Evolutionary conservation across 2,329 filamentous ascomycete genomes (phyloP).

Genomic region (Chaetothyriales sp.): DNA sequence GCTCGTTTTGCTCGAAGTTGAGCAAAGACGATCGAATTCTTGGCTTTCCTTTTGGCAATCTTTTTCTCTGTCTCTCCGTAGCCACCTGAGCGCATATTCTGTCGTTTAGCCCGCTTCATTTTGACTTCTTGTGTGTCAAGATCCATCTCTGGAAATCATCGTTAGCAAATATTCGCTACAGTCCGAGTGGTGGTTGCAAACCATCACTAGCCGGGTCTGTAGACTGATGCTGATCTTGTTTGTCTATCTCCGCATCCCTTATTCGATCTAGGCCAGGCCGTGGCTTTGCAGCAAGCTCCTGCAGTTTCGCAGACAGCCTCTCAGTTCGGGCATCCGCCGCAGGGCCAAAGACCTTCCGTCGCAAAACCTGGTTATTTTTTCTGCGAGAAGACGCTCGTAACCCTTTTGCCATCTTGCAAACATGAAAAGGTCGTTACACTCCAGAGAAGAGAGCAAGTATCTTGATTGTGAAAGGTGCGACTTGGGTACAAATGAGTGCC

Average conservation of each 20-base stretch:
- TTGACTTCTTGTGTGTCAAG: constrained; percentile 9
- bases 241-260: constrained; percentile 33
- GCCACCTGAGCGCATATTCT: constrained; percentile 1
- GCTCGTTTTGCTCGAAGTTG: neutral
- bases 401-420: constrained; percentile 64
- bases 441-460: neutral
- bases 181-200: neutral
- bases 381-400: constrained; percentile 67
- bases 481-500: neutral
- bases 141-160: constrained; percentile 8
- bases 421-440: neutral
- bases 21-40: constrained; percentile 2
- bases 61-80: constrained; percentile 2
- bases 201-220: constrained; percentile 26
- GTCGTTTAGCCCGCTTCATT: constrained; percentile 5
- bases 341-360: constrained; percentile 70
- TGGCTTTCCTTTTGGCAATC: constrained; percentile 2
- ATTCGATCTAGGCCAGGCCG: constrained; percentile 38
- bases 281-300: constrained; percentile 64
- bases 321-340: constrained; percentile 65
- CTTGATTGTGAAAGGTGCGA: neutral
- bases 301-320: constrained; percentile 71
- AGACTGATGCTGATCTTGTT: constrained; percentile 31
- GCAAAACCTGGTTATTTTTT: constrained; percentile 68
- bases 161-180: neutral